Percentiles rank a stretch among this genome's conserved stretches.
phyloP scores from a whole-genome alignment of 441 rosid species.

The Gossypium davidsonii region DNA sequence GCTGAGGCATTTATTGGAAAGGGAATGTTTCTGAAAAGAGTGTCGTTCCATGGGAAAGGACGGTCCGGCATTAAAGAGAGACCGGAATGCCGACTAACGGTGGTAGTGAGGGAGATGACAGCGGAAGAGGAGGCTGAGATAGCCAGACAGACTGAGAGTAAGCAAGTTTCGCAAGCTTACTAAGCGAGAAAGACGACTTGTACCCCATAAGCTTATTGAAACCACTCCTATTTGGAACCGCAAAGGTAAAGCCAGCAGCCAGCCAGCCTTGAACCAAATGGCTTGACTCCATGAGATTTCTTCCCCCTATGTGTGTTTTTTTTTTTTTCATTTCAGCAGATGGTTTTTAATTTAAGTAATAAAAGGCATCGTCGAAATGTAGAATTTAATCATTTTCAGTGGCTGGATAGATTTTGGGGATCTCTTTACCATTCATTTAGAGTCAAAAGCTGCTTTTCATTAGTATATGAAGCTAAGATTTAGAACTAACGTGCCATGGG shows the following conservation, averaged over 20 bases:
- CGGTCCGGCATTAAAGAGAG: conserved; percentile 47
- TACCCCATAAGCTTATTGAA: conserved; percentile 75
- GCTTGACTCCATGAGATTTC: conserved; percentile 22
- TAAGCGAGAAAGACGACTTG: conserved; percentile 55
- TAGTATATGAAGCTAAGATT: not conserved
- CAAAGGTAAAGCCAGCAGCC: conserved; percentile 35
- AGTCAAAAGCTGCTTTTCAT: not conserved
- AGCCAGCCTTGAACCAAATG: conserved; percentile 8
- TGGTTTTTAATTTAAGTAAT: not conserved
- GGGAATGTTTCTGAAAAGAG: conserved; percentile 63
- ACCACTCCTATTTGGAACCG: conserved; percentile 82
- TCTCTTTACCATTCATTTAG: not conserved
- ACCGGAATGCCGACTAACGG: conserved; percentile 71
- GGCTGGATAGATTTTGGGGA: not conserved
- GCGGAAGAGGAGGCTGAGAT: conserved; percentile 82
- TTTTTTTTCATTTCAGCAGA: not conserved
- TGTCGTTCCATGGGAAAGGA: conserved; percentile 61
- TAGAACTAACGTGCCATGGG: not conserved
- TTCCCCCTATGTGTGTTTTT: not conserved
- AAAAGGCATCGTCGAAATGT: not conserved
- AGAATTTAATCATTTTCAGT: not conserved
- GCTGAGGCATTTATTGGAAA: conserved; percentile 95
- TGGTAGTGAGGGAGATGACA: conserved; percentile 74
- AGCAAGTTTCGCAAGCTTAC: conserved; percentile 59
- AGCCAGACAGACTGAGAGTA: conserved; percentile 57